phyloP scores from a whole-genome alignment of 2,329 filamentous ascomycete genomes.

The Sphaerostilbella broomeana region DNA sequence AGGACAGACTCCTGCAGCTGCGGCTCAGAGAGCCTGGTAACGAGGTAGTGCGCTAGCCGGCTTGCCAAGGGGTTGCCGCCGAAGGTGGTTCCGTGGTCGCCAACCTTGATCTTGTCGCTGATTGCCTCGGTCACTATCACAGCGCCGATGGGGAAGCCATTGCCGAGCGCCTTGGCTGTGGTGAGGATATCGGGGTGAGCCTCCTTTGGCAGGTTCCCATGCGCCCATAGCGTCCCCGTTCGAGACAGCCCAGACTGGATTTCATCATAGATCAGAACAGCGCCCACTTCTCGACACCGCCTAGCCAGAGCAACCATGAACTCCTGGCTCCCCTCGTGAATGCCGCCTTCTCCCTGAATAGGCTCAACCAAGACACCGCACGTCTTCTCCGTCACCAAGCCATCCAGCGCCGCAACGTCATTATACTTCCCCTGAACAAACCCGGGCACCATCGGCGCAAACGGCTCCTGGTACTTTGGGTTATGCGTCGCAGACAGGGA shows the following conservation, averaged over 20 bases:
- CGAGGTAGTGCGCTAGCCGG: conserved; percentile 78
- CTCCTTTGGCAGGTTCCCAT: conserved; percentile 63
- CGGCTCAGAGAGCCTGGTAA: conserved; percentile 66
- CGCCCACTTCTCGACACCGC: conserved; percentile 79
- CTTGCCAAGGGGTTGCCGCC: conserved; percentile 86
- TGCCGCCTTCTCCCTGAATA: conserved; percentile 93
- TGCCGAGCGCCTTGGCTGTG: conserved; percentile 91
- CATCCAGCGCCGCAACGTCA: conserved; percentile 63
- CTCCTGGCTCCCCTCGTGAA: conserved; percentile 73
- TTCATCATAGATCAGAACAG: conserved; percentile 89
- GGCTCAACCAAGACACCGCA: conserved; percentile 95
- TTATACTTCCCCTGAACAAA: conserved; percentile 86
- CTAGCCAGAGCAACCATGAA: conserved; percentile 80
- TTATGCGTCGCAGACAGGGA: conserved; percentile 93
- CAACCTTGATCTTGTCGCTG: conserved; percentile 40
- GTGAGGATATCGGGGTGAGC: conserved; percentile 93
- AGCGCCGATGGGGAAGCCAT: conserved; percentile 92
- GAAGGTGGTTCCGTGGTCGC: conserved; percentile 92
- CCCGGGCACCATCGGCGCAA: conserved; percentile 90
- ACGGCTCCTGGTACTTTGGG: conserved; percentile 94
- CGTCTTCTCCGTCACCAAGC: conserved; percentile 74
- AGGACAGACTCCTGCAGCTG: conserved; percentile 63
- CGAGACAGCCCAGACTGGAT: conserved; percentile 91
- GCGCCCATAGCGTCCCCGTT: conserved; percentile 88
- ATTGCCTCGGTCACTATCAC: conserved; percentile 37